A percentile compares a stretch with the other conserved stretches of the same genome.
Conservation (phyloP, 2,329 filamentous ascomycete genomes). For the Alternaria conjuncta region DNA sequence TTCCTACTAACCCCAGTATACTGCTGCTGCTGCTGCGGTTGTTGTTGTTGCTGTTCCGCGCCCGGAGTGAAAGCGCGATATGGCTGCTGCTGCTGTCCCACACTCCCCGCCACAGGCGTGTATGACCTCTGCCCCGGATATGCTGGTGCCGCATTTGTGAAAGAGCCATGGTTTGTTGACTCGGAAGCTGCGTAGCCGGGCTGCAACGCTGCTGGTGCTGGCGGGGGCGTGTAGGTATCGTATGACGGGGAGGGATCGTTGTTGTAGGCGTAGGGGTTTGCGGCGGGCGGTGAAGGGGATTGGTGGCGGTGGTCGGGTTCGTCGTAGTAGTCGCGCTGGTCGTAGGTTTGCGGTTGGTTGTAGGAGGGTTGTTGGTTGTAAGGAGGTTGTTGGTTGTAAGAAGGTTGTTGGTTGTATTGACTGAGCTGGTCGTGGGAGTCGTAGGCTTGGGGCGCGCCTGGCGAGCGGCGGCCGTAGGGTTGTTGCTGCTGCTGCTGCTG, state of each 20-base stretch:
- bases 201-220: neutral
- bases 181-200: neutral
- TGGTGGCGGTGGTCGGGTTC: slow-evolving; percentile 1
- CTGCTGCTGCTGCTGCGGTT: neutral
- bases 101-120: neutral
- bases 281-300: slow-evolving; percentile 1
- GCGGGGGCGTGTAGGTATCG: neutral
- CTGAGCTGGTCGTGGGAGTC: slow-evolving; percentile 19
- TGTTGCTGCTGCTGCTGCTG: slow-evolving; percentile 14
- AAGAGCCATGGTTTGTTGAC: neutral
- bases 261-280: slow-evolving; percentile 5
- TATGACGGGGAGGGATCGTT: slow-evolving; percentile 2
- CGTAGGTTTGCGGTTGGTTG: slow-evolving; percentile 10
- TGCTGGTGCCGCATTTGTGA: slow-evolving; percentile 1
- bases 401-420: slow-evolving; percentile 8
- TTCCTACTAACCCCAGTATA: neutral
- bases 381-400: neutral
- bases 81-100: neutral
- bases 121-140: slow-evolving; percentile 8
- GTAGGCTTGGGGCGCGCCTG: slow-evolving; percentile 20
- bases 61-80: slow-evolving; percentile 11
- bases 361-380: slow-evolving; percentile 2
- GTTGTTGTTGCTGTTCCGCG: neutral
- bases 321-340: slow-evolving; percentile 11
- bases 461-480: slow-evolving; percentile 20